Evolutionary conservation across 768 basidiomycete species (phyloP), one percentile per base, ranked within the genome.

Genomic region (Leccinum subgranulosum): DNA sequence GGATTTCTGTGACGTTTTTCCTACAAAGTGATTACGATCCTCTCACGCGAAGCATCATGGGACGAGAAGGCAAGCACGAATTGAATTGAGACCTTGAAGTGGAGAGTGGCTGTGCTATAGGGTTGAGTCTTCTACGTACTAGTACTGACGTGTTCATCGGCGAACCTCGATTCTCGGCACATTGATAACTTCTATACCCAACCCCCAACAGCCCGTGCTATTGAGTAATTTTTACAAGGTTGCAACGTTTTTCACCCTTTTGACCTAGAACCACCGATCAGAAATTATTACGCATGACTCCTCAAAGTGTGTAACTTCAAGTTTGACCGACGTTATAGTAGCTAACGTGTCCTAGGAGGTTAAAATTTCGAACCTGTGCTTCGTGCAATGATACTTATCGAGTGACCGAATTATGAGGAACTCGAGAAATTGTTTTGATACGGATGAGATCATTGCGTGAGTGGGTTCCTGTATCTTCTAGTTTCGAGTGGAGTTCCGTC

Each of bases 21-120:
- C 25, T 9, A 11, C n/a, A 15, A 23, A 1, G 3, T 51, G 29
- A 34, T 29, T 15, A 14, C 23, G 21, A 15, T 47, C 28, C 60
- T 56, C 63, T 53, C 49, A 53, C 39, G 33, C 27, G 58, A 43
- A 52, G 51, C 21, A 28, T 19, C 31, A 33, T 33, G 12, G 8
- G 31, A 49, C n/a, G 33, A 46, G 47, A 57, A 46, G 21, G 34
- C 21, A 51, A 48, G 29, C 21, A 51, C n/a, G 21, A 49, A 39
- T 23, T 23, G 23, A 39, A 4, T 21, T 51, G 25, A 33, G 46
- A 62, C 10, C 15, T 33, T 19, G 19, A n/a, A 12, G 43, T 41
- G 49, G 61, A 31, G 12, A 15, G 46, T 50, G 51, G 54, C 36
- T 4, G n/a, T 56, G 39, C 21, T 28, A 34, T 56, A 33, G 58